phyloP scores from a whole-genome alignment of 192 early-diverging fungal species.

The Podila verticillata region DNA sequence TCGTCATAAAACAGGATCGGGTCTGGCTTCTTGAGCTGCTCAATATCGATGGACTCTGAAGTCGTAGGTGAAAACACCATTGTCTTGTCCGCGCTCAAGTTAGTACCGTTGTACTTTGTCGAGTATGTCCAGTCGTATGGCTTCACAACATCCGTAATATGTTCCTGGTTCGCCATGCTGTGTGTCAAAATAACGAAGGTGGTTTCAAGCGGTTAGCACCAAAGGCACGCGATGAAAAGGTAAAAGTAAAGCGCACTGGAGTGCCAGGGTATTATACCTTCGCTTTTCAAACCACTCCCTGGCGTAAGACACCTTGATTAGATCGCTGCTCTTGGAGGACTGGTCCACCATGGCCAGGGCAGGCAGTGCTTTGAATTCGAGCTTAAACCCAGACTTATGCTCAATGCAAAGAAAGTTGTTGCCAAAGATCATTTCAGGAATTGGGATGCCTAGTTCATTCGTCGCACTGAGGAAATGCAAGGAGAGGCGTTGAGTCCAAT shows the following conservation, averaged over 20 bases:
- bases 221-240: not conserved
- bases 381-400: constrained; percentile 62
- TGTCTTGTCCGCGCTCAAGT: not conserved
- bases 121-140: constrained; percentile 99
- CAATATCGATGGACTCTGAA: constrained; percentile 74
- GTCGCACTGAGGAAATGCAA: constrained; percentile 46
- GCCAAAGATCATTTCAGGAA: constrained; percentile 98
- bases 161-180: constrained; percentile 62
- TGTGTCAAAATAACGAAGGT: not conserved
- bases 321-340: constrained; percentile 69
- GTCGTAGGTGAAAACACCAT: constrained; percentile 31
- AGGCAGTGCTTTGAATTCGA: constrained; percentile 75
- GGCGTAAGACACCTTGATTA: constrained; percentile 87
- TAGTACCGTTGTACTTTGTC: constrained; percentile 81
- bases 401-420: constrained; percentile 77
- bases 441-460: constrained; percentile 71
- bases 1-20: constrained; percentile 96
- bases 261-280: constrained; percentile 55
- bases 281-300: constrained; percentile 83
- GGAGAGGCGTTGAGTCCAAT: no score
- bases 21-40: constrained; percentile 77
- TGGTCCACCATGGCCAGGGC: constrained; percentile 80
- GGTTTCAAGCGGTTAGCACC: no score
- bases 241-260: not conserved
- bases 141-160: constrained; percentile 86